A percentile compares a stretch with the other conserved stretches of the same genome.
phyloP scores from a whole-genome alignment of 83 land plant genomes.

The Picea mariana region DNA sequence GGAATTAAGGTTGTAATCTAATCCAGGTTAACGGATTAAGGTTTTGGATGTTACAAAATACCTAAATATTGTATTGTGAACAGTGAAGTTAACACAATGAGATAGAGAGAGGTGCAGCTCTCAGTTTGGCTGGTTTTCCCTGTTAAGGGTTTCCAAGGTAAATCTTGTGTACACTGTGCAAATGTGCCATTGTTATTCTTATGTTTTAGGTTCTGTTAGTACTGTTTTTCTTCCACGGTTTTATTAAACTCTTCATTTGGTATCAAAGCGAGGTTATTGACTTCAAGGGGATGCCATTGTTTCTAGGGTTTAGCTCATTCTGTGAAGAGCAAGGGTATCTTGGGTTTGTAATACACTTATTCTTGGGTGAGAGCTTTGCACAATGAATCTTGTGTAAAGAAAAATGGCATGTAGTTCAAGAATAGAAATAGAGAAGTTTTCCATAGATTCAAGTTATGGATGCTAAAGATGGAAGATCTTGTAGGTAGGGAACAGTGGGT shows the following conservation, averaged over 20 bases:
- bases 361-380: background rate
- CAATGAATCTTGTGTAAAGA: background rate
- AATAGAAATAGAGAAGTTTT: background rate
- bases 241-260: background rate
- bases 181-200: background rate
- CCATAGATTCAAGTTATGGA: background rate
- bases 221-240: background rate
- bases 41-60: background rate
- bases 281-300: background rate
- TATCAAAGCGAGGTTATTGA: background rate
- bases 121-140: background rate
- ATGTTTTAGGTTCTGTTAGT: background rate
- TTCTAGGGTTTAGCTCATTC: background rate
- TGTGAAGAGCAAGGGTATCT: background rate
- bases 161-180: background rate
- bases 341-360: background rate
- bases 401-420: background rate
- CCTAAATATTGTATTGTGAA: background rate
- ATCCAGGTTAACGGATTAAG: no score
- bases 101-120: background rate
- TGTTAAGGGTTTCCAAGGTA: background rate
- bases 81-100: background rate
- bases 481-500: no score
- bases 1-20: no score
- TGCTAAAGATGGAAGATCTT: background rate